Conservation (phyloP, 306 rosid genomes). For the Abrus pulchellus region DNA sequence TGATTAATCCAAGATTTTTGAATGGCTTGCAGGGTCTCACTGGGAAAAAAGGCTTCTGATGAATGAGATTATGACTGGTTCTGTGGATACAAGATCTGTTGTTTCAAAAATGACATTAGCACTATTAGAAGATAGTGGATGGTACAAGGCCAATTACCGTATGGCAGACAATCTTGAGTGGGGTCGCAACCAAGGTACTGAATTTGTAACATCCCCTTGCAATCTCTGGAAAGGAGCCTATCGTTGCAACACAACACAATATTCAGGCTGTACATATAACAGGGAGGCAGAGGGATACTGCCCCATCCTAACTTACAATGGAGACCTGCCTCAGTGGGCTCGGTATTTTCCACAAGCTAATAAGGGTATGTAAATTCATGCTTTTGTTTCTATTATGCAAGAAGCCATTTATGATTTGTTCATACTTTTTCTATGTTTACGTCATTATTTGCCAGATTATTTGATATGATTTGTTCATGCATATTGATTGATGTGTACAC, state of each 20-base stretch:
- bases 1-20: conserved; percentile 17
- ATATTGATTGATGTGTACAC: not conserved
- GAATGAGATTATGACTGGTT: conserved; percentile 99
- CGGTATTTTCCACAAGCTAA: conserved; percentile 93
- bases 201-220: conserved; percentile 90
- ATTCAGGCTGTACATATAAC: conserved; percentile 95
- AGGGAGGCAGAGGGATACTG: conserved; percentile 99
- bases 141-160: conserved; percentile 98
- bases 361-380: conserved; percentile 64
- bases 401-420: conserved; percentile 13
- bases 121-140: conserved; percentile 95
- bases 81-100: conserved; percentile 98
- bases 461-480: not conserved
- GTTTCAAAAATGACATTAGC: conserved; percentile 99
- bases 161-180: conserved; percentile 98
- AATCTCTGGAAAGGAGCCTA: conserved; percentile 97
- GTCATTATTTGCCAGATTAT: conserved; percentile 12
- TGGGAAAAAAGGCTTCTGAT: conserved; percentile 98
- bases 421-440: conserved; percentile 21
- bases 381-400: conserved; percentile 30
- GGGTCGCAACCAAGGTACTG: conserved; percentile 97
- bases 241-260: conserved; percentile 91
- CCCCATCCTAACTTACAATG: conserved; percentile 87
- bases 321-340: conserved; percentile 97
- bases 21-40: conserved; percentile 79